A percentile compares a stretch with the other conserved stretches of the same genome.
Evolutionary conservation across 192 early-diverging fungal species (phyloP).

Genomic region (Pilobolus umbonatus): DNA sequence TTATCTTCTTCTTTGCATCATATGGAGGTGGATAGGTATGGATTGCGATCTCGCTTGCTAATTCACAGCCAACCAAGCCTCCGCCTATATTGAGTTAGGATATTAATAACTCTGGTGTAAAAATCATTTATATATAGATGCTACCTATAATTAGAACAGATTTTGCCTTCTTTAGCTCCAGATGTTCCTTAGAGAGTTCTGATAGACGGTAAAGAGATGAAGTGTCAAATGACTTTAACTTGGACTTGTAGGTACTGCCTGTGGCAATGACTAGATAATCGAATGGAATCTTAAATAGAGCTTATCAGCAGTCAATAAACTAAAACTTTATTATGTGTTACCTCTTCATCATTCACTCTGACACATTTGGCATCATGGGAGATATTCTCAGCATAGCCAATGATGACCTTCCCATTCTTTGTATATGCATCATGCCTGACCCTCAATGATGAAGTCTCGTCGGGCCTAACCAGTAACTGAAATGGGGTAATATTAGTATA

Average conservation of each 20-base stretch:
- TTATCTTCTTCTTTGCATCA: constrained; percentile 19
- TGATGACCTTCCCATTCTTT: constrained; percentile 31
- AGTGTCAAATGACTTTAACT: constrained; percentile 31
- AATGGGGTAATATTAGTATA: background rate
- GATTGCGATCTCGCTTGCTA: constrained; percentile 34
- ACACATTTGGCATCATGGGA: constrained; percentile 15
- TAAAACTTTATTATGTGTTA: constrained; percentile 5
- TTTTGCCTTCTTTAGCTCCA: constrained; percentile 19
- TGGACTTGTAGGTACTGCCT: constrained; percentile 28
- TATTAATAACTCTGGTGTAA: too few species aligned
- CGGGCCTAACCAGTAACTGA: constrained; percentile 17
- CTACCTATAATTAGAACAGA: constrained; percentile 27
- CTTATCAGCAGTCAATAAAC: background rate
- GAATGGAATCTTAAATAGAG: constrained; percentile 25
- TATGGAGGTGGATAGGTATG: constrained; percentile 7
- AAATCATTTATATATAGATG: too few species aligned
- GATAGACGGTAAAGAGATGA: constrained; percentile 29
- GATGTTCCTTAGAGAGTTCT: constrained; percentile 1
- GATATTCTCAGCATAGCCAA: constrained; percentile 27
- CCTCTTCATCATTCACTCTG: constrained; percentile 24
- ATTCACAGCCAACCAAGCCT: constrained; percentile 45
- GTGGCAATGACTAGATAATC: constrained; percentile 35
- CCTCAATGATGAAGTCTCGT: constrained; percentile 18
- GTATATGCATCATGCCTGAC: constrained; percentile 31
- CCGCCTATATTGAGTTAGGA: too few species aligned